Conservation (phyloP, 2,329 filamentous ascomycete genomes). For the Exophiala oligosperma region DNA sequence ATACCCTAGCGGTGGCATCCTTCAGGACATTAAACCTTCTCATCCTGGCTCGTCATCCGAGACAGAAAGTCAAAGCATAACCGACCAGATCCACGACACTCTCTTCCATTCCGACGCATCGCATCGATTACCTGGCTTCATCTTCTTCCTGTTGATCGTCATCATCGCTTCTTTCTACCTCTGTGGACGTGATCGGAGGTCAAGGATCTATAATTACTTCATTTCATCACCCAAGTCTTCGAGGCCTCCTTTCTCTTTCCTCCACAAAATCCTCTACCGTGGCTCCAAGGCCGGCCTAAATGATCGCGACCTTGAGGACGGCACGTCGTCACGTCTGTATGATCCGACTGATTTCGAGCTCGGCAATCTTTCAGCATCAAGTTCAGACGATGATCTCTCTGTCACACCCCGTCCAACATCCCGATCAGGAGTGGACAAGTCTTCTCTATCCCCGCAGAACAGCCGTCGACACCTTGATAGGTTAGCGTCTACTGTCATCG, state of each 20-base stretch:
- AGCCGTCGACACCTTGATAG: conserved; percentile 52
- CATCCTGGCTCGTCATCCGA: conserved; percentile 20
- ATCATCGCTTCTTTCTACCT: conserved; percentile 70
- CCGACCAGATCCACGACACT: conserved; percentile 60
- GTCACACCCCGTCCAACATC: conserved; percentile 57
- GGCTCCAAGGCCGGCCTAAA: conserved; percentile 67
- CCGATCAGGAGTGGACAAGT: conserved; percentile 52
- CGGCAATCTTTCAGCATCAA: conserved; percentile 54
- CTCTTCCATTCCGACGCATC: conserved; percentile 67
- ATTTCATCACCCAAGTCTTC: conserved; percentile 30
- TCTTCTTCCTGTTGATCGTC: conserved; percentile 76
- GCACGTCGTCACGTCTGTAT: conserved; percentile 37
- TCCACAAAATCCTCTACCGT: conserved; percentile 37
- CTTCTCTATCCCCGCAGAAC: background rate
- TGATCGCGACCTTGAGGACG: conserved; percentile 81
- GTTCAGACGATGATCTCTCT: conserved; percentile 42
- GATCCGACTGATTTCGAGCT: conserved; percentile 71
- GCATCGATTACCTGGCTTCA: conserved; percentile 69
- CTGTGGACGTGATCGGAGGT: conserved; percentile 74
- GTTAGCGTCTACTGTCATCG: conserved; percentile 44
- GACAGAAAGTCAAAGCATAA: conserved; percentile 30
- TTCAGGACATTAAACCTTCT: conserved; percentile 35
- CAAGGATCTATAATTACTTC: conserved; percentile 59
- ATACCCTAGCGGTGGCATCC: conserved; percentile 54
- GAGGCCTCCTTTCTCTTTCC: conserved; percentile 34